Evolutionary conservation across 225 moss, liverwort and hornwort genomes (phyloP).

Genomic region (Asterella californica): DNA sequence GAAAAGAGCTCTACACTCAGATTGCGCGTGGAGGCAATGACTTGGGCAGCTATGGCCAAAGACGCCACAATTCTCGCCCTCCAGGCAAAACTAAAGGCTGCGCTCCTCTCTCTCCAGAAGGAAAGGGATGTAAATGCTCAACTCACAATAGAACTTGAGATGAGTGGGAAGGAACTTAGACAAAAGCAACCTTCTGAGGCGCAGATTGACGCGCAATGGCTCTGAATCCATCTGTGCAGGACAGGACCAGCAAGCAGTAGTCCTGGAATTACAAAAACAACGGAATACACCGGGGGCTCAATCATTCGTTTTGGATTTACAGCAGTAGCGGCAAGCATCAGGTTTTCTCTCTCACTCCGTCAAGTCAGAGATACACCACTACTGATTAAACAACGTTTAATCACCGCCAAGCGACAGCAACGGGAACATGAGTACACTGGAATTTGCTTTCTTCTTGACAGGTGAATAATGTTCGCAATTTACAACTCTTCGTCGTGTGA

Average conservation of each 20-base stretch:
- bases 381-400: neutral
- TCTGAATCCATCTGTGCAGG: neutral
- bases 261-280: neutral
- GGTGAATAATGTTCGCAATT: neutral
- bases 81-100: constrained; percentile 14
- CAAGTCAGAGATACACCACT: neutral
- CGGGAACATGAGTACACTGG: neutral
- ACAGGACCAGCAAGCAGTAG: neutral
- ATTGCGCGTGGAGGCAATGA: constrained; percentile 14
- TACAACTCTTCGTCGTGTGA: neutral
- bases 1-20: constrained; percentile 11
- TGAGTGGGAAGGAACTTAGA: neutral
- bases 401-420: neutral
- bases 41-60: constrained; percentile 23
- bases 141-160: constrained; percentile 10
- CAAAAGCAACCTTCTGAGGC: neutral
- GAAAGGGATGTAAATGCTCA: constrained; percentile 11
- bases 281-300: neutral
- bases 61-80: constrained; percentile 20
- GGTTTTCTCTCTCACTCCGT: neutral
- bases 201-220: neutral
- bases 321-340: neutral
- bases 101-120: constrained; percentile 17
- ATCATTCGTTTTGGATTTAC: neutral
- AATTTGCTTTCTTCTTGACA: neutral